These are phyloP conservation scores for Alternaria sp. DNA, from an alignment of 2,329 filamentous ascomycete species.

Conservation along the genomic window DNA sequence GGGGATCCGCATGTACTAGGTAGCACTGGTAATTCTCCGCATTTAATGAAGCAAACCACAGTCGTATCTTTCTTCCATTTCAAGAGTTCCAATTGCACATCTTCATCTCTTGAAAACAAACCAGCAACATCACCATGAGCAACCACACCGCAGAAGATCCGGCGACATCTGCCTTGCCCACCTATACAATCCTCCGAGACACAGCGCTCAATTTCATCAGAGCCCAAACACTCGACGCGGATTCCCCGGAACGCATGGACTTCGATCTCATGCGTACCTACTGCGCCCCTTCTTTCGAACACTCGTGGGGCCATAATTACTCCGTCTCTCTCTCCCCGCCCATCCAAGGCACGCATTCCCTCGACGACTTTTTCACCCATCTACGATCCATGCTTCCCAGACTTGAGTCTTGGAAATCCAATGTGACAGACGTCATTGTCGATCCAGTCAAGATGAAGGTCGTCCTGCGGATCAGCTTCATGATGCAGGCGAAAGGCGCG, in stretches of 20 bases:
- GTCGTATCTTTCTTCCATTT: not conserved
- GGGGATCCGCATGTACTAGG: not conserved
- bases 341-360: slow-evolving; percentile 21
- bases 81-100: not conserved
- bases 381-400: slow-evolving; percentile 26
- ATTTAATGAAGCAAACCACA: not conserved
- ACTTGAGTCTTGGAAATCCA: slow-evolving; percentile 29
- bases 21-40: not conserved
- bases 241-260: slow-evolving; percentile 14
- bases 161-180: not conserved
- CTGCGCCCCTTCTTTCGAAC: slow-evolving; percentile 23
- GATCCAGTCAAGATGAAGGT: slow-evolving; percentile 32
- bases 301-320: slow-evolving; percentile 41
- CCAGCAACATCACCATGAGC: not conserved
- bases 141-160: not conserved
- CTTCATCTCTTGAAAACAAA: not conserved
- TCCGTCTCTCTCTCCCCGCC: slow-evolving; percentile 28
- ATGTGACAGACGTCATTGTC: slow-evolving; percentile 30
- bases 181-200: slow-evolving; percentile 19
- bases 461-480: slow-evolving; percentile 30
- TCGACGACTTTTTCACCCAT: slow-evolving; percentile 30
- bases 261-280: slow-evolving; percentile 21
- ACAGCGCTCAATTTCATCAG: slow-evolving; percentile 26
- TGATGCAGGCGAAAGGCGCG: slow-evolving; percentile 28
- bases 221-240: slow-evolving; percentile 11